Evolutionary conservation across 2,329 filamentous ascomycete genomes (phyloP), one percentile per base, ranked within the genome.

Genomic region (Didymella exigua): DNA sequence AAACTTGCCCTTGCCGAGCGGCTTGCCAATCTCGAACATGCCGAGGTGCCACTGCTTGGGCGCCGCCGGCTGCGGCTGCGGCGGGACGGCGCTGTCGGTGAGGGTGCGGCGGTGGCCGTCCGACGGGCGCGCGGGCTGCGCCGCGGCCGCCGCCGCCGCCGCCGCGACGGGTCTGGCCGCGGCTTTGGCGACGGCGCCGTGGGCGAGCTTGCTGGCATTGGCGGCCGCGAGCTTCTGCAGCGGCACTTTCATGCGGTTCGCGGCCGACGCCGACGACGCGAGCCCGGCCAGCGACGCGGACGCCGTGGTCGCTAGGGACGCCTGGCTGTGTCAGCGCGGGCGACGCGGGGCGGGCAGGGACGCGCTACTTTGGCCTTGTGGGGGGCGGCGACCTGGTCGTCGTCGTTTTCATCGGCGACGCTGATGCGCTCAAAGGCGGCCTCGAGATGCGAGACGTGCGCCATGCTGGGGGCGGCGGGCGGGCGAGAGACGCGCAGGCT

Each of bases 21-120:
- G 90, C 64, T 91, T 89, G 33, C 90, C 90, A 61, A 96, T 96
- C 75, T 96, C 92, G 74, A 96, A 96, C 90, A 96, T 96, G 76
- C 91, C 90, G 4, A 96, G 85, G 72, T 96, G 91, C 77, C 93
- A 93, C 64, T 91, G 68, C 60, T 78, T 78, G 16, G 74, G 69
- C 1, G 73, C 61, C 1, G 67, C 62, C 36, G 77, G 72, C 53
- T 73, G 69, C 47, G 68, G 47, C 30, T 18, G 36, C 5, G 43
- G 30, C n/a, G 19, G 29, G 61, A 76, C 45, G 47, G 81, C 81
- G 38, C 80, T 79, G 62, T 87, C 84, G 14, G 71, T 74, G 69
- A 73, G 61, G 67, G 71, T 75, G 72, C 71, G 62, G 71, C 75
- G 46, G 75, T 29, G 80, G 75, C 61, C 56, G 56, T 76, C 73